A percentile compares a stretch with the other conserved stretches of the same genome.
These are phyloP conservation scores for Kondoa subrosea DNA, from an alignment of 768 basidiomycete species.

Conservation along the genomic window DNA sequence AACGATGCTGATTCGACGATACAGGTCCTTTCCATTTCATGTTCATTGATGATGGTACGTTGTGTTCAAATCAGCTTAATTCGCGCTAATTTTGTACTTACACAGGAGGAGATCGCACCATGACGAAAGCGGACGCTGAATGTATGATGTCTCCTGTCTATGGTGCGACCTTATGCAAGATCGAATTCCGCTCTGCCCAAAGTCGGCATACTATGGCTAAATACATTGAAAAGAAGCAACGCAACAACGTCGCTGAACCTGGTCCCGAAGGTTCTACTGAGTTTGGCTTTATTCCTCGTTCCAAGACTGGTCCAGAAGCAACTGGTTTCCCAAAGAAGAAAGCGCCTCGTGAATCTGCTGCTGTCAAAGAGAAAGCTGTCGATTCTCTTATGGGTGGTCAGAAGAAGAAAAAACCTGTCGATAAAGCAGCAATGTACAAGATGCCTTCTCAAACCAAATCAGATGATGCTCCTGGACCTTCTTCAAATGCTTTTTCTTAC, in stretches of 20 bases:
- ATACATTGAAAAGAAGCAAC: neutral
- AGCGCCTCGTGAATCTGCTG: neutral
- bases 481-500: neutral
- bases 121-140: neutral
- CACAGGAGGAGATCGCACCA: neutral
- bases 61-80: too few species aligned
- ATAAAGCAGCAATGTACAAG: neutral
- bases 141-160: neutral
- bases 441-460: neutral
- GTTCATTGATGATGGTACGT: slow-evolving; percentile 2
- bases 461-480: neutral
- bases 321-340: neutral
- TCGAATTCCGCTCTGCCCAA: slow-evolving; percentile 4
- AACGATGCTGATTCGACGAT: neutral
- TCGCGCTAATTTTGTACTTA: too few species aligned
- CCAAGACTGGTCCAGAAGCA: neutral
- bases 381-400: neutral
- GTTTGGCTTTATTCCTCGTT: neutral
- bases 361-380: neutral
- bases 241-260: neutral
- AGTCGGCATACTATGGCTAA: neutral
- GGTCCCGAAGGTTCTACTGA: slow-evolving; percentile 2
- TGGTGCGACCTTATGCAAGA: neutral
- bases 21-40: neutral
- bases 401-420: neutral